Conservation (phyloP, 345 rosid genomes). For the Citrus glauca region DNA sequence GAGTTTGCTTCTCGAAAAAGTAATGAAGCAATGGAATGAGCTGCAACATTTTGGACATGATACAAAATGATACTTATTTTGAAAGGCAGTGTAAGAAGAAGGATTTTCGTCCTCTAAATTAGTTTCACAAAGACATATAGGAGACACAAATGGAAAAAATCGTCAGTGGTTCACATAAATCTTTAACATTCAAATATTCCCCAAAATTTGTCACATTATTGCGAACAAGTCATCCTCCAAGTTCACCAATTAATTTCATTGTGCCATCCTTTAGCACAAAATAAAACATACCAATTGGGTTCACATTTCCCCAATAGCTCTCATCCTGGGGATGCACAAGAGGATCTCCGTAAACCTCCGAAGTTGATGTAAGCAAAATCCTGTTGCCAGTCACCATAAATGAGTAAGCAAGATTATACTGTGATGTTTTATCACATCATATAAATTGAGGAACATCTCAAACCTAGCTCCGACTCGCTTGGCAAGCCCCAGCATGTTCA, state of each 20-base stretch:
- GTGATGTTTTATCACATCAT: neutral
- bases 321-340: constrained; percentile 85
- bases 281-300: constrained; percentile 69
- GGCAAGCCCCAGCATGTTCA: constrained; percentile 97
- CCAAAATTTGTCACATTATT: neutral
- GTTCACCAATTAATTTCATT: neutral
- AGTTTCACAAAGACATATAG: neutral
- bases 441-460: neutral
- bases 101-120: neutral
- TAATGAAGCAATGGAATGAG: neutral
- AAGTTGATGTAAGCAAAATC: constrained; percentile 92
- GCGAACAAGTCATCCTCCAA: neutral
- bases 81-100: neutral
- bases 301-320: constrained; percentile 96
- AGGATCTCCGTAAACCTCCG: constrained; percentile 96
- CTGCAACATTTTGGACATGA: neutral
- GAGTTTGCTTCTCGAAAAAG: neutral
- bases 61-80: neutral
- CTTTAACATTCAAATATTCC: neutral
- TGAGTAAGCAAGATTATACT: neutral
- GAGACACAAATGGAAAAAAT: neutral
- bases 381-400: constrained; percentile 26
- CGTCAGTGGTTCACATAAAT: neutral
- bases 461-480: constrained; percentile 98
- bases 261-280: neutral